These are phyloP conservation scores for Didymella pinodella DNA, from an alignment of 2,329 filamentous ascomycete genomes.

Conservation along the genomic window DNA sequence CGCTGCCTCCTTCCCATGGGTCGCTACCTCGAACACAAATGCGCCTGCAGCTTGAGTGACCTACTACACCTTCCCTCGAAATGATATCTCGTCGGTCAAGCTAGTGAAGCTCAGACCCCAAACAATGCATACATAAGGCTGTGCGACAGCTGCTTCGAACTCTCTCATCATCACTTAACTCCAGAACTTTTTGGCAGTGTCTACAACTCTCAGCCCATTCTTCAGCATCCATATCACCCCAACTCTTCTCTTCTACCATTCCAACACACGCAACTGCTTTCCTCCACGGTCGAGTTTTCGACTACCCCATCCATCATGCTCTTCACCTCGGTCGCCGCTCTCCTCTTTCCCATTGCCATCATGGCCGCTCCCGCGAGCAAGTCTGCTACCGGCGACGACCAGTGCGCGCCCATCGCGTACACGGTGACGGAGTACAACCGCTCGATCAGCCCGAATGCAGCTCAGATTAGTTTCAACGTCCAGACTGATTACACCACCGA, in stretches of 20 bases:
- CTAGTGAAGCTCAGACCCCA: slow-evolving; percentile 4
- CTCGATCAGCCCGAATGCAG: slow-evolving; percentile 20
- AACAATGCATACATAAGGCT: slow-evolving; percentile 4
- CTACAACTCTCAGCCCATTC: slow-evolving; percentile 14
- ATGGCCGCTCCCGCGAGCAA: slow-evolving; percentile 26
- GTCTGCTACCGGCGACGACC: slow-evolving; percentile 15
- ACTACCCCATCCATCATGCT: slow-evolving; percentile 22
- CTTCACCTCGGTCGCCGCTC: slow-evolving; percentile 16
- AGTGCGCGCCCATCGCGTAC: slow-evolving; percentile 38
- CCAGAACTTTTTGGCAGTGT: slow-evolving; percentile 7
- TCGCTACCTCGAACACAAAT: background rate
- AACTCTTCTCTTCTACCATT: slow-evolving; percentile 1
- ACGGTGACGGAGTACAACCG: slow-evolving; percentile 36
- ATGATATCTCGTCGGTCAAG: background rate
- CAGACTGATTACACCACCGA: slow-evolving; percentile 29
- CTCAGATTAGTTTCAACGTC: slow-evolving; percentile 38
- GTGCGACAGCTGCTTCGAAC: background rate
- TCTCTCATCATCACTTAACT: slow-evolving; percentile 7
- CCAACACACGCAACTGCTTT: background rate
- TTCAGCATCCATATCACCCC: slow-evolving; percentile 10
- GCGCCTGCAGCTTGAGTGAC: slow-evolving; percentile 2
- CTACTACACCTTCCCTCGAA: background rate
- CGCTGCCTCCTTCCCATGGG: background rate
- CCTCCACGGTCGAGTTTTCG: too few species aligned
- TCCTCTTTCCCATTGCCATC: slow-evolving; percentile 32